These are phyloP conservation scores for Yarrowia yakushimensis DNA, from an alignment of 805 yeast species.

Conservation along the genomic window DNA sequence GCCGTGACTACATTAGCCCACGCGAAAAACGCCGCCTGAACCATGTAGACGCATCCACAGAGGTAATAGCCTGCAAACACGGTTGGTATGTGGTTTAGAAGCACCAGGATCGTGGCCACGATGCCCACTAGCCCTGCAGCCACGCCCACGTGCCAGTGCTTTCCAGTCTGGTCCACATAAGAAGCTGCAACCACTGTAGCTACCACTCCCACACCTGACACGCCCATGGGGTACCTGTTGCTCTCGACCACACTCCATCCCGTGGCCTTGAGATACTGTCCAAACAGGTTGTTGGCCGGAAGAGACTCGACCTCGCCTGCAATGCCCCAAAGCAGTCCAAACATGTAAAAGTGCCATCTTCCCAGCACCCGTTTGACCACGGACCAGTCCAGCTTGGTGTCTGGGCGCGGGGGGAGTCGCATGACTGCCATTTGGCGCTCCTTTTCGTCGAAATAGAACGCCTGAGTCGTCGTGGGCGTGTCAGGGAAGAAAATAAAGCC, in stretches of 20 bases:
- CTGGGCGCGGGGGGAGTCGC: conserved; percentile 36
- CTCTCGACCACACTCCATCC: conserved; percentile 39
- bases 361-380: conserved; percentile 33
- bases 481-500: conserved; percentile 27
- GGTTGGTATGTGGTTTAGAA: conserved; percentile 38
- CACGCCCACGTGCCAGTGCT: conserved; percentile 41
- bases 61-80: conserved; percentile 41
- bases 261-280: conserved; percentile 38
- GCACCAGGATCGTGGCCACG: conserved; percentile 39
- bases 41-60: conserved; percentile 34
- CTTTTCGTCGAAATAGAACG: conserved; percentile 37
- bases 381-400: conserved; percentile 30
- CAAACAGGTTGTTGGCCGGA: conserved; percentile 43
- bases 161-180: conserved; percentile 37
- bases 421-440: conserved; percentile 37
- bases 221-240: conserved; percentile 45
- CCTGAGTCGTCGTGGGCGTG: conserved; percentile 25
- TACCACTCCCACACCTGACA: conserved; percentile 43
- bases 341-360: conserved; percentile 39
- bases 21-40: conserved; percentile 45
- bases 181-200: conserved; percentile 43
- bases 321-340: conserved; percentile 39
- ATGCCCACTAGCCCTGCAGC: conserved; percentile 42
- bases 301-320: conserved; percentile 43
- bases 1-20: conserved; percentile 42